phyloP scores from a whole-genome alignment of 108 stramenopile species.

The Skeletonema grethae region DNA sequence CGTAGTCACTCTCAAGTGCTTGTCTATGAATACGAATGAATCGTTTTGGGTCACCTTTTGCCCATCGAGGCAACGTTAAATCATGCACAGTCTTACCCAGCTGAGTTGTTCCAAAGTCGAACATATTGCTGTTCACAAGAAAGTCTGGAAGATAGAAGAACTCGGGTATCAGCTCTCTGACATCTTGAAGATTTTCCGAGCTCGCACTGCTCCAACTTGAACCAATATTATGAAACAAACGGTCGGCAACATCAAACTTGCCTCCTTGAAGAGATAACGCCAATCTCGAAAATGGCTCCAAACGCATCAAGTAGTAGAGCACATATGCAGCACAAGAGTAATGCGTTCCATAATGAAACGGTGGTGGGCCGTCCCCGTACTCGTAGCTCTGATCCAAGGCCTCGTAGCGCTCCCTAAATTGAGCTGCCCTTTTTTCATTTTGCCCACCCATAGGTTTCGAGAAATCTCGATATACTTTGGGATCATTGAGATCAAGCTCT shows the following conservation, averaged over 20 bases:
- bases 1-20: conserved; percentile 91
- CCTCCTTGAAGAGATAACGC: conserved; percentile 95
- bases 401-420: conserved; percentile 92
- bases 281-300: conserved; percentile 93
- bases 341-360: conserved; percentile 98
- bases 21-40: conserved; percentile 88
- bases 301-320: conserved; percentile 93
- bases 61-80: conserved; percentile 93
- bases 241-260: conserved; percentile 96
- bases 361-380: conserved; percentile 85
- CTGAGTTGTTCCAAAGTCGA: conserved; percentile 90
- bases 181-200: conserved; percentile 91
- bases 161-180: conserved; percentile 98
- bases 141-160: conserved; percentile 97
- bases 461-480: conserved; percentile 89
- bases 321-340: conserved; percentile 97
- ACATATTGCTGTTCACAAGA: conserved; percentile 84
- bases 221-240: conserved; percentile 92
- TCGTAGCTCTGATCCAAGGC: conserved; percentile 78
- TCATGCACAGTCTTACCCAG: conserved; percentile 83
- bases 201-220: conserved; percentile 87
- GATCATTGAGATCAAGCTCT: conserved; percentile 92
- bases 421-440: conserved; percentile 75
- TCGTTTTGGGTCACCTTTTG: conserved; percentile 84
- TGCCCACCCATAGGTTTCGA: conserved; percentile 96